These are phyloP conservation scores for Alternaria triticimaculans DNA, from an alignment of 2,329 filamentous ascomycete species.

Conservation along the genomic window DNA sequence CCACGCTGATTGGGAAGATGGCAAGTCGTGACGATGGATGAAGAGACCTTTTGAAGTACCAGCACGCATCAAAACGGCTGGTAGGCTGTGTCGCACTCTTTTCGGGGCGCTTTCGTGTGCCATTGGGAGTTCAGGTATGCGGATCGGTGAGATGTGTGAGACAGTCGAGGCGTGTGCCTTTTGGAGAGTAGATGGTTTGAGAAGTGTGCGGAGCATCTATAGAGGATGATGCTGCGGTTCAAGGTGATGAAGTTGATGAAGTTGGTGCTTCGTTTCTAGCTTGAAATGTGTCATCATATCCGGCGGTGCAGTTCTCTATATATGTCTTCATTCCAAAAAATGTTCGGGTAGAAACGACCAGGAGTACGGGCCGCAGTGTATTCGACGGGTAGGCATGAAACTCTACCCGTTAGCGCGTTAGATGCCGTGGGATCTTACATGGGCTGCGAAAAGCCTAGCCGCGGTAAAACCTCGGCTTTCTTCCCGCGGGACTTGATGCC, in stretches of 20 bases:
- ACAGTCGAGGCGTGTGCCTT: conserved; percentile 6
- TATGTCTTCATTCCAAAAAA: background rate
- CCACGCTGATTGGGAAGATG: conserved; percentile 55
- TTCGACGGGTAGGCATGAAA: background rate
- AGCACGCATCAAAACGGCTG: conserved; percentile 50
- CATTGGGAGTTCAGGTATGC: conserved; percentile 14
- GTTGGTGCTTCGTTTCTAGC: background rate
- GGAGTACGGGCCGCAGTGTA: no score
- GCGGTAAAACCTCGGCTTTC: background rate
- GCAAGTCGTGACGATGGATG: conserved; percentile 58
- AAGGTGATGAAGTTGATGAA: background rate
- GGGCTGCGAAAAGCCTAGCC: background rate
- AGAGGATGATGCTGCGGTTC: background rate
- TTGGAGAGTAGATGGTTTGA: background rate
- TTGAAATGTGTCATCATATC: background rate
- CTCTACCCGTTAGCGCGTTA: background rate
- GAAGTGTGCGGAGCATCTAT: conserved; percentile 14
- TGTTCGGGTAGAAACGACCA: background rate
- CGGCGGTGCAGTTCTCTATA: background rate
- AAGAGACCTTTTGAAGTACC: conserved; percentile 52
- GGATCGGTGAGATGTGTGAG: conserved; percentile 4
- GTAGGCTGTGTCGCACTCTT: conserved; percentile 31
- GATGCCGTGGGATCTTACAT: background rate
- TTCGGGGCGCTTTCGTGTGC: conserved; percentile 15
- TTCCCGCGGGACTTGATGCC: background rate